Evolutionary conservation across 2,329 filamentous ascomycete genomes (phyloP).

Genomic region (Venturia asperata): DNA sequence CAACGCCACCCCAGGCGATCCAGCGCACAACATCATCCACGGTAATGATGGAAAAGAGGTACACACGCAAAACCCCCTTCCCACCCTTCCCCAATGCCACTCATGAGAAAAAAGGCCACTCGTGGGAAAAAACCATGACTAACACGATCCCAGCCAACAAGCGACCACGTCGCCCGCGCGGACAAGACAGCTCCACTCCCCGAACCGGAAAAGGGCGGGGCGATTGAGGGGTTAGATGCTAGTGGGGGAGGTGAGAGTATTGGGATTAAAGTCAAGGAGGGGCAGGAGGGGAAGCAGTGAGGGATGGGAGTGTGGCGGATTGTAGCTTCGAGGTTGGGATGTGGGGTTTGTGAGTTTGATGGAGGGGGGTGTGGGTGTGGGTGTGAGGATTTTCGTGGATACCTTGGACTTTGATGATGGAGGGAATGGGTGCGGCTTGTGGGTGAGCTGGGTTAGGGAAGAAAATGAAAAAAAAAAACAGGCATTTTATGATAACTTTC

Average conservation of each 20-base stretch:
- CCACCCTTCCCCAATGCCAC: background rate
- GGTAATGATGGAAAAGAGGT: slow-evolving; percentile 19
- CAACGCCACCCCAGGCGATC: slow-evolving; percentile 7
- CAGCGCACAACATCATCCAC: slow-evolving; percentile 18
- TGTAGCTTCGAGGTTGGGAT: no score
- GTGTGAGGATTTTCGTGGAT: no score
- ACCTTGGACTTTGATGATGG: no score
- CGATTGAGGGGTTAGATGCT: slow-evolving; percentile 35
- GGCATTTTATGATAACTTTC: no score
- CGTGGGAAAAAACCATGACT: slow-evolving; percentile 15
- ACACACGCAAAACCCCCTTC: background rate
- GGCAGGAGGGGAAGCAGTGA: slow-evolving; percentile 18
- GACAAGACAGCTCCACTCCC: slow-evolving; percentile 46
- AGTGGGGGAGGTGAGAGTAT: slow-evolving; percentile 42
- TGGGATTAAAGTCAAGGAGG: slow-evolving; percentile 38
- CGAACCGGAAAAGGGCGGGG: slow-evolving; percentile 41
- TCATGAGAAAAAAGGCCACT: background rate
- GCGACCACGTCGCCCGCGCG: slow-evolving; percentile 38
- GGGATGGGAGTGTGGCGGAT: no score
- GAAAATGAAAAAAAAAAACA: background rate
- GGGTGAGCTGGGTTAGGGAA: no score
- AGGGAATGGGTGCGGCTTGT: no score
- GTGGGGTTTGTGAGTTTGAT: no score
- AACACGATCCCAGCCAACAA: background rate
- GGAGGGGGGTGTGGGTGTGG: no score